Conservation (phyloP, 163 green algal species). For the Scenedesmus sp. region DNA sequence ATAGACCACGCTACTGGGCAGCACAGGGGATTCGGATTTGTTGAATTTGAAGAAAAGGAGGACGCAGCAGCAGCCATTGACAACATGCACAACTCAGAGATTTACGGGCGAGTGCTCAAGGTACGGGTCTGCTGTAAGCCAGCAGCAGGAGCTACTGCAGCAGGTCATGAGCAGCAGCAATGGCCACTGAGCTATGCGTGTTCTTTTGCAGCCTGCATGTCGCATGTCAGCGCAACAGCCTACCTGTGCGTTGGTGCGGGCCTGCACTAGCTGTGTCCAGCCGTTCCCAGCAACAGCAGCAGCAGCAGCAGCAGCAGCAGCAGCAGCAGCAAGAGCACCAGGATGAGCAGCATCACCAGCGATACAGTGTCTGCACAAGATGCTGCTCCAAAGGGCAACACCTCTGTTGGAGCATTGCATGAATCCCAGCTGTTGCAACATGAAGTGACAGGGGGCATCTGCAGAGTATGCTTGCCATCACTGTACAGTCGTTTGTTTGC, state of each 20-base stretch:
- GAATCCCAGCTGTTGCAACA: no score
- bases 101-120: slow-evolving; percentile 84
- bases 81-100: slow-evolving; percentile 98
- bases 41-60: slow-evolving; percentile 93
- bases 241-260: neutral
- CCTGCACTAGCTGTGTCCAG: neutral
- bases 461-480: no score
- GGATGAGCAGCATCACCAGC: no score
- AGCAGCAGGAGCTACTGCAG: no score
- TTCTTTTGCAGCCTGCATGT: neutral
- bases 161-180: neutral
- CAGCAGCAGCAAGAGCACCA: neutral
- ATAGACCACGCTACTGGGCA: slow-evolving; percentile 94
- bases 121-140: slow-evolving; percentile 53
- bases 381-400: no score
- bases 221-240: neutral
- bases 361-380: no score
- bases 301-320: neutral
- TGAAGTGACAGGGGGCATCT: no score
- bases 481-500: no score
- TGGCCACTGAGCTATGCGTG: neutral
- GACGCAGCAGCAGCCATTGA: slow-evolving; percentile 96
- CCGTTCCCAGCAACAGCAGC: neutral
- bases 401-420: no score
- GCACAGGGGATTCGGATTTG: slow-evolving; percentile 98